Evolutionary conservation across 1,139 yeast genomes (phyloP), one percentile per base, ranked within the genome.

Genomic region (Oligophagozyma castellii): DNA sequence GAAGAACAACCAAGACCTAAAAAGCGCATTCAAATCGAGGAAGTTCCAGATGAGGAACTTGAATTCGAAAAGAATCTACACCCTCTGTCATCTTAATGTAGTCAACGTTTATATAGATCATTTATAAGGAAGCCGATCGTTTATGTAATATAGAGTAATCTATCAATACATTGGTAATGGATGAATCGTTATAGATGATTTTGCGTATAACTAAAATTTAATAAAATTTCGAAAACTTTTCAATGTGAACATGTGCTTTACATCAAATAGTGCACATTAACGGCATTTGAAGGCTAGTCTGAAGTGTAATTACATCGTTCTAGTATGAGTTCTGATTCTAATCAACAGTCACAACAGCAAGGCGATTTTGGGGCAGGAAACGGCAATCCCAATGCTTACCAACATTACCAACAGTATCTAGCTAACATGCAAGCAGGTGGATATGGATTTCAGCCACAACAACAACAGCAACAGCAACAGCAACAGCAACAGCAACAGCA

Each of bases 21-120:
- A 49, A 58, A 59, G 42, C 55, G 58, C 37, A 63, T 59, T 23
- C 40, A 46, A 5, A 58, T 58, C 31, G 63, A 59, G 35, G 59
- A 56, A 23, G 56, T 58, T 16, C 62, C 61, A 22, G 63, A 59
- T 37, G 63, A 55, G 28, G 63, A 58, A 37, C 38, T 58, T 22
- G 45, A 48, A 25, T 56, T 48, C 21, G 60, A 56, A 37, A 45
- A 42, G 28, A 42, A 48, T 25, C 52, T 51, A 15, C 44, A 42
- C 26, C 50, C 46, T 10, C 35, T 37, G 20, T 7, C 20, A 7
- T 7, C 20, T 10, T 18, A 18, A 10, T 7, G 20, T 10, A 18
- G n/a, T n/a, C n/a, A n/a, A n/a, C n/a, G n/a, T n/a, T n/a, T n/a
- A n/a, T n/a, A n/a, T n/a, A n/a, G n/a, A n/a, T n/a, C n/a, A n/a